Evolutionary conservation across 352 stramenopile species (phyloP).

Genomic region (Globisporangium nagaii): DNA sequence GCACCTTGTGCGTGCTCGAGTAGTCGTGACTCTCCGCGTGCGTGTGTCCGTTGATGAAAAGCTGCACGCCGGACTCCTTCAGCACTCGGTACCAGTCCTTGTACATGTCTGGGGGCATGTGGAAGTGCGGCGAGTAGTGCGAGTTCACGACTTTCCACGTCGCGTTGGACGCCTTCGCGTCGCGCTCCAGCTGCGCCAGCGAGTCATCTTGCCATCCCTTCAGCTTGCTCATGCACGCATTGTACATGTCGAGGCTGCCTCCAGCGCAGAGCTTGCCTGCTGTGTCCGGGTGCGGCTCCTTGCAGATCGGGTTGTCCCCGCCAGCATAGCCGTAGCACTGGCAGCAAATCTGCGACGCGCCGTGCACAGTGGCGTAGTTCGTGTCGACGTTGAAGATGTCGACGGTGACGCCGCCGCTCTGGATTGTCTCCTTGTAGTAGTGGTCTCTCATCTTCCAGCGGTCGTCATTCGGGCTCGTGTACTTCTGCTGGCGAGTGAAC

Average conservation of each 20-base stretch:
- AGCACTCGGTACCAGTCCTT: slow-evolving; percentile 47
- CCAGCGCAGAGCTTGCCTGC: slow-evolving; percentile 38
- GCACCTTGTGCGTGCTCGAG: slow-evolving; percentile 45
- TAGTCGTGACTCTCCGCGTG: slow-evolving; percentile 67
- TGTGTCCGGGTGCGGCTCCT: slow-evolving; percentile 30
- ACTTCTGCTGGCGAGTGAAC: slow-evolving; percentile 53
- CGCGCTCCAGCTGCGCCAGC: slow-evolving; percentile 33
- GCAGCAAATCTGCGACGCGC: slow-evolving; percentile 60
- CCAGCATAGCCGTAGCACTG: slow-evolving; percentile 64
- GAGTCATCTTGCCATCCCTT: slow-evolving; percentile 50
- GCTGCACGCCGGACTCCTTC: slow-evolving; percentile 34
- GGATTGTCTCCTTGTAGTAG: slow-evolving; percentile 61
- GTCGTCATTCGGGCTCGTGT: slow-evolving; percentile 68
- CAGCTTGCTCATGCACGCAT: slow-evolving; percentile 52
- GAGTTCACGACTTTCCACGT: slow-evolving; percentile 71
- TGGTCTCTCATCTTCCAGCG: slow-evolving; percentile 66
- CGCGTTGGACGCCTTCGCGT: slow-evolving; percentile 43
- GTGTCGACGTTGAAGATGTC: slow-evolving; percentile 76
- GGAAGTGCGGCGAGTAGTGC: slow-evolving; percentile 64
- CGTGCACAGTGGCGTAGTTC: slow-evolving; percentile 60
- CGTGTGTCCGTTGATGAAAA: slow-evolving; percentile 69
- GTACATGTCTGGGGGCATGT: slow-evolving; percentile 60
- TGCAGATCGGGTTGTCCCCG: slow-evolving; percentile 25
- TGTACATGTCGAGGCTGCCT: slow-evolving; percentile 46
- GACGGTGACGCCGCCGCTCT: slow-evolving; percentile 36